These are phyloP conservation scores for Daldinia loculata DNA, from an alignment of 495 filamentous ascomycete species.

Conservation along the genomic window DNA sequence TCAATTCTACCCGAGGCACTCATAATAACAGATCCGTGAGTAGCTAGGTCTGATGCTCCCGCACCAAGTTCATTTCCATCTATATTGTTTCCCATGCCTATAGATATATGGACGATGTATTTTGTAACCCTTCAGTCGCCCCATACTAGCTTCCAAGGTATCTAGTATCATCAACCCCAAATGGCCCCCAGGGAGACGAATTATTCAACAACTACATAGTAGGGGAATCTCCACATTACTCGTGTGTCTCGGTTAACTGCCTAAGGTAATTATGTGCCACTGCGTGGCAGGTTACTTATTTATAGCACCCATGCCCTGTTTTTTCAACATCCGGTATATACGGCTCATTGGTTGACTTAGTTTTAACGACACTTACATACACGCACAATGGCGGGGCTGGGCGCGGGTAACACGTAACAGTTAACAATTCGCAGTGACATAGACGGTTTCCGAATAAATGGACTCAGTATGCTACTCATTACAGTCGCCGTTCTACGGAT, in stretches of 20 bases:
- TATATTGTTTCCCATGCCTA: constrained; percentile 1
- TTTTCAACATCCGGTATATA: background rate
- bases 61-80: background rate
- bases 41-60: constrained; percentile 5
- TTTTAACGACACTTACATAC: constrained; percentile 24
- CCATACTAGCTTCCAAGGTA: constrained; percentile 16
- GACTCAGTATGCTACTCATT: background rate
- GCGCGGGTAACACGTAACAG: background rate
- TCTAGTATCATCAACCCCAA: constrained; percentile 34
- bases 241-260: constrained; percentile 30
- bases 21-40: background rate
- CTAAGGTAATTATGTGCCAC: constrained; percentile 24
- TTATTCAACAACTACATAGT: background rate
- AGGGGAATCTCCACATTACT: constrained; percentile 21
- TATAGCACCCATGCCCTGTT: constrained; percentile 23
- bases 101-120: background rate
- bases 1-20: constrained; percentile 2
- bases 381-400: background rate
- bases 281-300: constrained; percentile 28
- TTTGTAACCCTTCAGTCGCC: constrained; percentile 18
- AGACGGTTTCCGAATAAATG: background rate
- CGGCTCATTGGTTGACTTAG: constrained; percentile 23
- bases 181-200: constrained; percentile 19
- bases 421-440: background rate
- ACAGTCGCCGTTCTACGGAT: background rate